Evolutionary conservation across 345 rosid genomes (phyloP), one percentile per base, ranked within the genome.

Genomic region (Kernera saxatilis): DNA sequence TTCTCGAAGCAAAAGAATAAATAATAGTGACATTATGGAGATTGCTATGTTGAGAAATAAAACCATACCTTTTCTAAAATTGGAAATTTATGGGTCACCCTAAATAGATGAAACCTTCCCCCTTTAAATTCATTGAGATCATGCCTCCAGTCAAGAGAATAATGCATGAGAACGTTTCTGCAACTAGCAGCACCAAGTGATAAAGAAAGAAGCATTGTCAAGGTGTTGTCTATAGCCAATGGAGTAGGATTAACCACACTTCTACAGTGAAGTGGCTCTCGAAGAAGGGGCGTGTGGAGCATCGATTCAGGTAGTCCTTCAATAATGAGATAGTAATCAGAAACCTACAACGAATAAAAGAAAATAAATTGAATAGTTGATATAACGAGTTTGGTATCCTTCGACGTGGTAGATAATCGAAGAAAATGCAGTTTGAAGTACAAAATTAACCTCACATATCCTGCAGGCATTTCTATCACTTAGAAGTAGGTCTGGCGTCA

Each of bases 31-130:
- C 22, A 63, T 8, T 36, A 48, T 54, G 35, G 14, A 27, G 59
- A 59, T 30, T 37, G 62, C 53, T 29, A 44, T 14, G 19, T 52
- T 52, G 12, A 30, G 49, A 67, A 18, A 67, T 60, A 37, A 23
- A 65, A 15, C 39, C 72, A 17, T 80, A 87, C 97, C 81, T 84
- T 82, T 62, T 49, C 81, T 15, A 73, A 72, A 18, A 70, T 35
- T 70, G 91, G 91, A 78, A 83, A 86, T 79, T 86, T 91, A 80
- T 86, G 97, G 17, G 82, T 78, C 67, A 89, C 68, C 23, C 64
- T 68, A 48, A 89, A 76, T 64, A 89, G 72, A 81, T 88, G 97
- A 82, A 85, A 89, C 57, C 8, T 59, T 51, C 82, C 88, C 61
- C 67, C 77, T 66, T 66, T 76, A 36, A 80, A 80, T 35, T 84